These are phyloP conservation scores for Termitomyces sp. DNA, from an alignment of 768 basidiomycete genomes.

Conservation along the genomic window DNA sequence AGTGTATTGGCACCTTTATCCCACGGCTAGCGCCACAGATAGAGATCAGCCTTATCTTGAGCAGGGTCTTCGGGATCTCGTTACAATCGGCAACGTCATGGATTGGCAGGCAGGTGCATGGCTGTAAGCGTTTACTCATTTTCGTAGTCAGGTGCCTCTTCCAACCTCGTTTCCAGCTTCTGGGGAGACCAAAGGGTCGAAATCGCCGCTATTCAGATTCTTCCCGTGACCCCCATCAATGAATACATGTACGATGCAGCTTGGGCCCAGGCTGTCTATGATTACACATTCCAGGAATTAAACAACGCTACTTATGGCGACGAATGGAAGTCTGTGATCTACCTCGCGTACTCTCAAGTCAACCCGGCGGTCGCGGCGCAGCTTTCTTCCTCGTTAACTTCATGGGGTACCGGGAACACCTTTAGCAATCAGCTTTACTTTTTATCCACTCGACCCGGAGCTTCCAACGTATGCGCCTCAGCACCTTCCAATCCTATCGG, in stretches of 20 bases:
- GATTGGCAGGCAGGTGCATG: conserved; percentile 32
- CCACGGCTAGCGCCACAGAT: conserved; percentile 22
- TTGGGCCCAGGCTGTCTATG: conserved; percentile 25
- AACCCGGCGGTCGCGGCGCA: conserved; percentile 22
- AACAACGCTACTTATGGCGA: conserved; percentile 22
- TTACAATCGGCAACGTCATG: conserved; percentile 32
- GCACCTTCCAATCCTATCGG: conserved; percentile 23
- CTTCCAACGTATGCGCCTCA: conserved; percentile 25
- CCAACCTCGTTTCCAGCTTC: conserved; percentile 16
- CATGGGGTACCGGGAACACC: conserved; percentile 30
- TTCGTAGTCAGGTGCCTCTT: background rate
- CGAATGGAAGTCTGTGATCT: conserved; percentile 31
- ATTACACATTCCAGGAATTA: conserved; percentile 24
- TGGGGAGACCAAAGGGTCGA: conserved; percentile 29
- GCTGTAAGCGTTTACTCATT: conserved; percentile 21
- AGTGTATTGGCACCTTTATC: conserved; percentile 33
- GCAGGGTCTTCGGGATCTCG: conserved; percentile 22
- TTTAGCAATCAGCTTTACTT: conserved; percentile 29
- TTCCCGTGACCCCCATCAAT: conserved; percentile 31
- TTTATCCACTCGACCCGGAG: conserved; percentile 26
- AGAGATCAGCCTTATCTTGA: conserved; percentile 33
- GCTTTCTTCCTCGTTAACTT: conserved; percentile 25
- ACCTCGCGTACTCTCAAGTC: conserved; percentile 27
- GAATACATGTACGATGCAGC: conserved; percentile 28
- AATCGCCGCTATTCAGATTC: conserved; percentile 32